These are phyloP conservation scores for Spiromastix sp. DNA, from an alignment of 2,329 filamentous ascomycete species.

Conservation along the genomic window DNA sequence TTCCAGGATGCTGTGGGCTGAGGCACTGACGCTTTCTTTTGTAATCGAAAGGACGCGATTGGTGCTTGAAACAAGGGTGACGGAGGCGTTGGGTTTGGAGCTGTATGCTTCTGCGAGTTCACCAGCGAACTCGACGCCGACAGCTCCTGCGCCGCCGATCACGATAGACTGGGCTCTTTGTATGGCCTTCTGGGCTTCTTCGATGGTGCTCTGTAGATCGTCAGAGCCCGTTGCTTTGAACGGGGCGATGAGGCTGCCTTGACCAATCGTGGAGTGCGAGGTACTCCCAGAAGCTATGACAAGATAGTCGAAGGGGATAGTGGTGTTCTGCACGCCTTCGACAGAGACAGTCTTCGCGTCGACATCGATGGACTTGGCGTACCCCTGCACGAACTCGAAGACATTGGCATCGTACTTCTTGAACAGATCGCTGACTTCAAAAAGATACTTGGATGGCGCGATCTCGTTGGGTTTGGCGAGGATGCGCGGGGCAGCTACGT, in stretches of 20 bases:
- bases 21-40: slow-evolving; percentile 1
- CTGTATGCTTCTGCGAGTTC: slow-evolving; percentile 35
- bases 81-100: slow-evolving; percentile 16
- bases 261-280: slow-evolving; percentile 31
- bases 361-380: slow-evolving; percentile 38
- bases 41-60: slow-evolving; percentile 7
- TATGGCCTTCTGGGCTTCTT: slow-evolving; percentile 25
- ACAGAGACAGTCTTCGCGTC: slow-evolving; percentile 35
- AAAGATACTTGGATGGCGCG: slow-evolving; percentile 37
- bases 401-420: slow-evolving; percentile 36
- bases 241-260: slow-evolving; percentile 20
- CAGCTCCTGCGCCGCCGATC: slow-evolving; percentile 39
- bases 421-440: slow-evolving; percentile 42
- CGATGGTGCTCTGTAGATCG: slow-evolving; percentile 23
- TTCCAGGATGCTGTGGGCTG: slow-evolving; percentile 7
- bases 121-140: slow-evolving; percentile 40
- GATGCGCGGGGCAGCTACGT: slow-evolving; percentile 43
- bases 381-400: slow-evolving; percentile 43
- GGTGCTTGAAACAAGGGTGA: slow-evolving; percentile 31
- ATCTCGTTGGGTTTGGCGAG: slow-evolving; percentile 40
- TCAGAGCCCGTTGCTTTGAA: slow-evolving; percentile 35
- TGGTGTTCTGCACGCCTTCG: slow-evolving; percentile 18
- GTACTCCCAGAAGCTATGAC: slow-evolving; percentile 46
- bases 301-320: slow-evolving; percentile 42
- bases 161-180: slow-evolving; percentile 33